Evolutionary conservation across 768 basidiomycete genomes (phyloP).

Genomic region (Suillus spraguei): DNA sequence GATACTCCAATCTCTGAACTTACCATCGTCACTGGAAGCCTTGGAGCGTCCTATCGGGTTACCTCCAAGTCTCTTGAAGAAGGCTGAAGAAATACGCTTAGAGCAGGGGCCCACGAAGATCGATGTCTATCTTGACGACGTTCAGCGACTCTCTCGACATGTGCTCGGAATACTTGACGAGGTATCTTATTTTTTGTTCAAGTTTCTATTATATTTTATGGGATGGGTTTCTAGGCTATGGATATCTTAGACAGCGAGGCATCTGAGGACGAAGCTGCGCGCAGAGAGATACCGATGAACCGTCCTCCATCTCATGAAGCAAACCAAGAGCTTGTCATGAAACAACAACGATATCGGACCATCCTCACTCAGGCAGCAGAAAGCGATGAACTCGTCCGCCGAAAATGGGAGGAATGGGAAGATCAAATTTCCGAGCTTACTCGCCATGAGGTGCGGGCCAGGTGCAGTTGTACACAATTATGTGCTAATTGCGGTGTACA

Average conservation of each 20-base stretch:
- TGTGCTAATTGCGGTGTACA: slow-evolving; percentile 31
- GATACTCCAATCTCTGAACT: slow-evolving; percentile 66
- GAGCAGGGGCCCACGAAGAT: slow-evolving; percentile 78
- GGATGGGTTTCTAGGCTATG: slow-evolving; percentile 59
- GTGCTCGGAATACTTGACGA: slow-evolving; percentile 72
- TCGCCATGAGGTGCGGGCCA: slow-evolving; percentile 53
- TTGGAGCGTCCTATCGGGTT: slow-evolving; percentile 85
- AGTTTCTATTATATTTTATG: slow-evolving; percentile 6
- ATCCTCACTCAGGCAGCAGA: slow-evolving; percentile 71
- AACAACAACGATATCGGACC: slow-evolving; percentile 69
- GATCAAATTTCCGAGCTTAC: slow-evolving; percentile 68
- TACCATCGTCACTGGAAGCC: slow-evolving; percentile 87
- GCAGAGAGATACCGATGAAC: slow-evolving; percentile 48
- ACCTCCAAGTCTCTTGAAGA: slow-evolving; percentile 83
- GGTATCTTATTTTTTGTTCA: slow-evolving; percentile 43
- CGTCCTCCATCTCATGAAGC: slow-evolving; percentile 78
- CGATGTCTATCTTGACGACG: slow-evolving; percentile 70
- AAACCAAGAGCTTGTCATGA: slow-evolving; percentile 70
- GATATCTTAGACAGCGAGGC: slow-evolving; percentile 92
- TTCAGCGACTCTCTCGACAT: slow-evolving; percentile 63
- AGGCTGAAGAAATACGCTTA: slow-evolving; percentile 80
- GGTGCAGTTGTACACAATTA: too few relatives aligned
- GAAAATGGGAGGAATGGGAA: slow-evolving; percentile 92
- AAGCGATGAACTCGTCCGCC: slow-evolving; percentile 75
- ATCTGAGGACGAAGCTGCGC: slow-evolving; percentile 76